Evolutionary conservation across 306 rosid species (phyloP).

Genomic region (Prinsepia uniflora): DNA sequence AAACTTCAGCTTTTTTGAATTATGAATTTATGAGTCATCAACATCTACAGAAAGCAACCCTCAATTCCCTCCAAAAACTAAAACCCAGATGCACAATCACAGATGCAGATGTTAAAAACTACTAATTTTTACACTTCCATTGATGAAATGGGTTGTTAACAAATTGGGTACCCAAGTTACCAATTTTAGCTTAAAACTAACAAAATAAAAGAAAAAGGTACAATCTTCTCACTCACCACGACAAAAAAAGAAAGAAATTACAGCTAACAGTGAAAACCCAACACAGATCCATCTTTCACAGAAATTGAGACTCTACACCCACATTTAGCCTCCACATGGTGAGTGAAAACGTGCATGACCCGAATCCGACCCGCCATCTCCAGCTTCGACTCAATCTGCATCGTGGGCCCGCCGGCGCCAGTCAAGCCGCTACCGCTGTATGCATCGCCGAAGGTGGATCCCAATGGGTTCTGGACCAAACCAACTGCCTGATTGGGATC

Average conservation of each 20-base stretch:
- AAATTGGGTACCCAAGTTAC: conserved; percentile 11
- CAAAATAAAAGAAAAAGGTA: conserved; percentile 5
- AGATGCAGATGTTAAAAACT: background rate
- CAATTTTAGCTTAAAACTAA: background rate
- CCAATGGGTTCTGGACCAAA: conserved; percentile 15
- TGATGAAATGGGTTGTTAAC: background rate
- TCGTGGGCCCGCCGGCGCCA: conserved; percentile 38
- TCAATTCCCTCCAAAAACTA: background rate
- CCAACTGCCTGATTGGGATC: conserved; percentile 21
- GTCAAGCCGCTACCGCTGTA: conserved; percentile 29
- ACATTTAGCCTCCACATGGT: conserved; percentile 54
- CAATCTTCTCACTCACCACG: background rate
- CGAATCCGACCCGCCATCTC: conserved; percentile 71
- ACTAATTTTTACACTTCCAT: conserved; percentile 22
- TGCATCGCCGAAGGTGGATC: conserved; percentile 27
- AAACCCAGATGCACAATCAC: background rate
- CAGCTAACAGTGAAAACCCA: conserved; percentile 73
- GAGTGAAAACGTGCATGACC: conserved; percentile 75
- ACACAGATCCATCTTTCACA: conserved; percentile 65
- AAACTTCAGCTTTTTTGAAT: background rate
- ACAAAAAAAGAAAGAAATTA: no score
- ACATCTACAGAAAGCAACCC: background rate
- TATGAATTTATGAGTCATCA: background rate
- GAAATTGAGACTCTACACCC: conserved; percentile 58
- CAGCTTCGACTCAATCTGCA: conserved; percentile 69